Evolutionary conservation across 495 filamentous ascomycete genomes (phyloP).

Genomic region (Penicillium ochrochloron): DNA sequence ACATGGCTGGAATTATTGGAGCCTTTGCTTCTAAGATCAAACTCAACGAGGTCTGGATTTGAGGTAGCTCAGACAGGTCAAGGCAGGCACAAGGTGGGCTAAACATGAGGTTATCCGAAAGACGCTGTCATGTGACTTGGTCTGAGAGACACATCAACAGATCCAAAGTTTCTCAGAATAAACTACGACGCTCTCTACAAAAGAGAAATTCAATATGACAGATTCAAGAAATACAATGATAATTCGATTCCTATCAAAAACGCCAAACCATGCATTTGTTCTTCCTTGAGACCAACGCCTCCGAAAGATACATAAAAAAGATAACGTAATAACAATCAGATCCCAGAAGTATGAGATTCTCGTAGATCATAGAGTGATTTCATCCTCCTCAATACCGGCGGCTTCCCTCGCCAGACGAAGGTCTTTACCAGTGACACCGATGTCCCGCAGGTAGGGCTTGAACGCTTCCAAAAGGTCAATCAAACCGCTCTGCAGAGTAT

Average conservation of each 20-base stretch:
- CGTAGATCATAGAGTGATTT: conserved; percentile 27
- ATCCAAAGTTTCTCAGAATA: background rate
- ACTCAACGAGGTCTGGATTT: background rate
- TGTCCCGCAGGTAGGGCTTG: conserved; percentile 66
- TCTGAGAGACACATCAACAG: background rate
- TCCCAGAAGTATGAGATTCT: conserved; percentile 7
- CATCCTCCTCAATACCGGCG: conserved; percentile 45
- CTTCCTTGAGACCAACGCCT: conserved; percentile 21
- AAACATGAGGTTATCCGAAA: conserved; percentile 19
- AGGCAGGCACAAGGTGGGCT: conserved; percentile 6
- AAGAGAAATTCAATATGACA: background rate
- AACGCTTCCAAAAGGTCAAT: conserved; percentile 67
- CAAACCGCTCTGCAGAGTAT: conserved; percentile 62
- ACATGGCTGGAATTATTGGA: conserved; percentile 35
- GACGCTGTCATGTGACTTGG: conserved; percentile 24
- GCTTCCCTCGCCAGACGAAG: conserved; percentile 71
- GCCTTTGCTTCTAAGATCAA: background rate
- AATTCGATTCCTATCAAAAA: conserved; percentile 14
- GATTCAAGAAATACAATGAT: background rate
- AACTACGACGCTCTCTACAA: background rate
- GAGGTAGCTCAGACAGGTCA: background rate
- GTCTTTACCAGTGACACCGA: conserved; percentile 68
- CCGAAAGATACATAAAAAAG: conserved; percentile 21
- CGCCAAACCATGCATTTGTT: conserved; percentile 40
- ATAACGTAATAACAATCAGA: conserved; percentile 17